These are phyloP conservation scores for Wallacemonas rigidus DNA, from an alignment of 208 protist genomes.

Conservation along the genomic window DNA sequence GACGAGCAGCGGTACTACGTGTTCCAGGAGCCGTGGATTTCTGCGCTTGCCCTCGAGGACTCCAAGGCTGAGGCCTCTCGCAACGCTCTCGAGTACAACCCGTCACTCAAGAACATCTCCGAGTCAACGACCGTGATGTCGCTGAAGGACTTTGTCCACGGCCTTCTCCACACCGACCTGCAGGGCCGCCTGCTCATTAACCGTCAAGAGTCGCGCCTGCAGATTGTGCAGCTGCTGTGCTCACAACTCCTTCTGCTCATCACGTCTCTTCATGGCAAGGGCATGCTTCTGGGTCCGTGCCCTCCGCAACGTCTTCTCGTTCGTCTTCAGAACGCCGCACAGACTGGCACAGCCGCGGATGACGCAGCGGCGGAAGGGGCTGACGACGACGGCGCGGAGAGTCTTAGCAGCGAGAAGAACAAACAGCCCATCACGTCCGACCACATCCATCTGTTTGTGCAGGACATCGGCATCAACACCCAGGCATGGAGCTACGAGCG, in stretches of 20 bases:
- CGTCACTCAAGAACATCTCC: slow-evolving; percentile 44
- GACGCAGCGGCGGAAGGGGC: background rate
- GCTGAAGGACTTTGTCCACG: slow-evolving; percentile 77
- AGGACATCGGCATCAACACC: slow-evolving; percentile 65
- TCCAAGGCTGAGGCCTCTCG: slow-evolving; percentile 32
- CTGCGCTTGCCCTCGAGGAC: slow-evolving; percentile 65
- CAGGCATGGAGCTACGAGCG: slow-evolving; percentile 78
- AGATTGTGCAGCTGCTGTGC: slow-evolving; percentile 65
- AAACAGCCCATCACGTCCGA: slow-evolving; percentile 31
- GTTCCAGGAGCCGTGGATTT: slow-evolving; percentile 79
- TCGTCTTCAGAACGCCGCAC: slow-evolving; percentile 40
- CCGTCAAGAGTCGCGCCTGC: slow-evolving; percentile 50
- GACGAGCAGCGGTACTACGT: slow-evolving; percentile 85
- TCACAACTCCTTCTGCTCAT: slow-evolving; percentile 76
- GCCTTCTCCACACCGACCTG: slow-evolving; percentile 33
- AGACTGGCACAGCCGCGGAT: background rate
- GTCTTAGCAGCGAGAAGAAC: slow-evolving; percentile 20
- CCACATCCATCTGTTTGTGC: slow-evolving; percentile 69
- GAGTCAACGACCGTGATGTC: slow-evolving; percentile 57
- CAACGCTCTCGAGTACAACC: slow-evolving; percentile 50
- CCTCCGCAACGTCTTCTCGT: slow-evolving; percentile 70
- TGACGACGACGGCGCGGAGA: slow-evolving; percentile 18
- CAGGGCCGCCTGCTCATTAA: slow-evolving; percentile 10
- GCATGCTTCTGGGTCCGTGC: slow-evolving; percentile 75
- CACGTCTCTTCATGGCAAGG: slow-evolving; percentile 74